Conservation (phyloP, 208 protist genomes). For the Leptomonas seymouri region DNA sequence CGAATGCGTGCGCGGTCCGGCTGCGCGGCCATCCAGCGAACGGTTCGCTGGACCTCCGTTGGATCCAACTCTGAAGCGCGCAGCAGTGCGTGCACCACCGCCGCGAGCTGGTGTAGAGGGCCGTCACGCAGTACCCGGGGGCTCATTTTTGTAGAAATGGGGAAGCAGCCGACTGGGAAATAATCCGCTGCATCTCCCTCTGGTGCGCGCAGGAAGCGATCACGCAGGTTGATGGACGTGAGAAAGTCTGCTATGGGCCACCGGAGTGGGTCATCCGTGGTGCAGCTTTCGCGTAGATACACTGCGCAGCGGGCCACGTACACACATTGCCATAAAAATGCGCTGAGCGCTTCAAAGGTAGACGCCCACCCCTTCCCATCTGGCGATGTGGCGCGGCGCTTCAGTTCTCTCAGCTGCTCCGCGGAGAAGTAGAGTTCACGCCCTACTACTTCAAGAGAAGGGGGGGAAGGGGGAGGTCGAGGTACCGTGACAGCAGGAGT, state of each 20-base stretch:
- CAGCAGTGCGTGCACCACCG: constrained; percentile 18
- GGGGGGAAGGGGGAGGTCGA: not conserved
- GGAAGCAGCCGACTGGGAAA: constrained; percentile 27
- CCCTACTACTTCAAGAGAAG: not conserved
- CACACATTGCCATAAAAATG: constrained; percentile 28
- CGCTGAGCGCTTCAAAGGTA: constrained; percentile 28
- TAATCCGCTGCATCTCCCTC: constrained; percentile 8
- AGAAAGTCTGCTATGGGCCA: constrained; percentile 21
- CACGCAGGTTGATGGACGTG: constrained; percentile 27
- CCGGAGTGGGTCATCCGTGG: not conserved
- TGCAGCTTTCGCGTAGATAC: not conserved
- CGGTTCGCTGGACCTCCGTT: constrained; percentile 5
- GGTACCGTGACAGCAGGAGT: too few relatives aligned
- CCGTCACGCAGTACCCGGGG: constrained; percentile 8
- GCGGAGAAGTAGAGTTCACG: constrained; percentile 34
- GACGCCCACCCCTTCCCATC: constrained; percentile 17
- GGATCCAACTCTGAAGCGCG: constrained; percentile 4
- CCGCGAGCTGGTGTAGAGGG: constrained; percentile 9
- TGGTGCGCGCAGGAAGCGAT: constrained; percentile 2
- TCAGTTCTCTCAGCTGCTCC: constrained; percentile 22
- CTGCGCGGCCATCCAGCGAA: constrained; percentile 26
- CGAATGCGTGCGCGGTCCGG: constrained; percentile 23
- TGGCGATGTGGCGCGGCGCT: constrained; percentile 5
- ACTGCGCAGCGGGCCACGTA: constrained; percentile 18
- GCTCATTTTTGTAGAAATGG: constrained; percentile 2